Evolutionary conservation across 192 early-diverging fungal species (phyloP).

Genomic region (Coemansia sp.): DNA sequence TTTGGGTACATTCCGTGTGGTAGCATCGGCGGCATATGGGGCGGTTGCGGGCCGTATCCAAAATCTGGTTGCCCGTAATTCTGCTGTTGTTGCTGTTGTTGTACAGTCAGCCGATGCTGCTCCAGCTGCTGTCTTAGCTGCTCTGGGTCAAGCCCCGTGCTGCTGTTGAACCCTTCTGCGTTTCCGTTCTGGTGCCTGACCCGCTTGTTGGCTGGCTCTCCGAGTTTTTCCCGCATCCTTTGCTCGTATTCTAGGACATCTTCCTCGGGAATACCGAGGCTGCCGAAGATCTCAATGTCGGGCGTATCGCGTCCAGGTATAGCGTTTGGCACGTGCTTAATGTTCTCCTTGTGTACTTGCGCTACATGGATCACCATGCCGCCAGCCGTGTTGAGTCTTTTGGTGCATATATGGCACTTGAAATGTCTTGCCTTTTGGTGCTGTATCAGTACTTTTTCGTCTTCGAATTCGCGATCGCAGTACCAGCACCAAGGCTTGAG

Average conservation of each 20-base stretch:
- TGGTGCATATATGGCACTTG: conserved; percentile 83
- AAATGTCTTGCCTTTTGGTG: conserved; percentile 96
- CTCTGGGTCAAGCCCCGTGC: conserved; percentile 37
- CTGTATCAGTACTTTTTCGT: conserved; percentile 88
- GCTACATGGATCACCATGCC: conserved; percentile 87
- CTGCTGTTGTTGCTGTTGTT: conserved; percentile 42
- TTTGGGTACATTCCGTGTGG: neutral
- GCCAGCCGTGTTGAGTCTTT: conserved; percentile 83
- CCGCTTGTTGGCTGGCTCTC: conserved; percentile 51
- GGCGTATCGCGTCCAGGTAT: conserved; percentile 77
- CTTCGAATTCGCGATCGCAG: conserved; percentile 94
- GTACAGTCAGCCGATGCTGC: conserved; percentile 54
- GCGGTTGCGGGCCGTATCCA: conserved; percentile 20
- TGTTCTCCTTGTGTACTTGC: conserved; percentile 92
- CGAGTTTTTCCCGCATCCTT: conserved; percentile 49
- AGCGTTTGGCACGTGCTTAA: conserved; percentile 78
- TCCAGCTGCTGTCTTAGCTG: conserved; percentile 52
- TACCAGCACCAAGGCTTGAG: conserved; percentile 87
- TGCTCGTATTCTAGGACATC: conserved; percentile 72
- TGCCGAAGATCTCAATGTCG: conserved; percentile 95
- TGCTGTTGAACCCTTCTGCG: conserved; percentile 32
- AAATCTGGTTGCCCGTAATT: conserved; percentile 18
- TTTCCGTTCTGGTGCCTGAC: conserved; percentile 37
- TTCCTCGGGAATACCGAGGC: conserved; percentile 83
- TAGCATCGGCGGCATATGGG: conserved; percentile 1